phyloP scores from a whole-genome alignment of 2,329 filamentous ascomycete genomes.

The Venturia oleaginea region DNA sequence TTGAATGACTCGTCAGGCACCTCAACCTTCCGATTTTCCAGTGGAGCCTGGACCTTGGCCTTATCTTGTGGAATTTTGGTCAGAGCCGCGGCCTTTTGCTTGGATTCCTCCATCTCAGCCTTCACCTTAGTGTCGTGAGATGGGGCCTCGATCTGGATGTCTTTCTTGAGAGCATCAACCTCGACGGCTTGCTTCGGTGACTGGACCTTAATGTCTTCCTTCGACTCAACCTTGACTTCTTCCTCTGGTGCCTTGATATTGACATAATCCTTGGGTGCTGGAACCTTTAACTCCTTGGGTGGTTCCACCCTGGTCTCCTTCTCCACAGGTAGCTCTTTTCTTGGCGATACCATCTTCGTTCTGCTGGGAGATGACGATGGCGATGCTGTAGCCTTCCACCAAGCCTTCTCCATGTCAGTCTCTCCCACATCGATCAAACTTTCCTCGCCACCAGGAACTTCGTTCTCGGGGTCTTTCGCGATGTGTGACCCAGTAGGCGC shows the following conservation, averaged over 20 bases:
- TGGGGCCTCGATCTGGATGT: neutral
- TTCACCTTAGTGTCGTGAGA: too few relatives aligned
- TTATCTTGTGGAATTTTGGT: neutral
- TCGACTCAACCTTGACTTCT: neutral
- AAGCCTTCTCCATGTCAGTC: constrained; percentile 13
- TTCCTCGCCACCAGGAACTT: constrained; percentile 6
- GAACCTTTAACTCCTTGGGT: neutral
- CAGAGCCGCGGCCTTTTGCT: neutral
- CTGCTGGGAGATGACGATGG: neutral
- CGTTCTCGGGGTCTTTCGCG: constrained; percentile 1
- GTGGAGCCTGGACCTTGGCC: neutral
- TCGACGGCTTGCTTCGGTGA: too few relatives aligned
- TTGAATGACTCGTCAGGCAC: neutral
- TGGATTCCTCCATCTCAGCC: neutral
- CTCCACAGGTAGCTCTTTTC: neutral
- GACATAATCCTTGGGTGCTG: neutral
- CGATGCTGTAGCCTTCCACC: constrained; percentile 8
- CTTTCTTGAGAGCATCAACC: neutral
- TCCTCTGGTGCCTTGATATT: neutral
- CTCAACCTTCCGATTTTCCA: neutral
- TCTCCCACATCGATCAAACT: constrained; percentile 6
- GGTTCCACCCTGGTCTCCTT: neutral
- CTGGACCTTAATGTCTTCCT: neutral
- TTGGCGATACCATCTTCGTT: neutral
- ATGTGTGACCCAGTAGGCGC: neutral